Evolutionary conservation across 192 early-diverging fungal genomes (phyloP).

Genomic region (Diversispora eburnea): DNA sequence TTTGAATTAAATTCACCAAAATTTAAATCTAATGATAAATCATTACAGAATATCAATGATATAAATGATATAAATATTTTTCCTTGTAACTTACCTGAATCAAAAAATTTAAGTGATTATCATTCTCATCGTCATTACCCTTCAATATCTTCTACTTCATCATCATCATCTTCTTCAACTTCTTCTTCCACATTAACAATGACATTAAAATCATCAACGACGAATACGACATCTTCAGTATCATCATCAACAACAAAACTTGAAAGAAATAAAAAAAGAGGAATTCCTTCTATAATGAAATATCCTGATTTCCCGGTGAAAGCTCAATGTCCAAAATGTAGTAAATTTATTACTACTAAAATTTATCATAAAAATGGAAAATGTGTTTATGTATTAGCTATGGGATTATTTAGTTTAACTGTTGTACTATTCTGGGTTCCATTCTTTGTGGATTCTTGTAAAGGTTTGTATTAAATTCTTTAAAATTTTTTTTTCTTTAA

Average conservation of each 20-base stretch:
- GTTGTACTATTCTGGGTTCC: slow-evolving; percentile 26
- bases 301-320: slow-evolving; percentile 19
- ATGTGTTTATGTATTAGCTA: slow-evolving; percentile 2
- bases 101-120: no score
- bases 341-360: slow-evolving; percentile 4
- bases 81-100: no score
- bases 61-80: no score
- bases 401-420: slow-evolving; percentile 11
- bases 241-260: neutral
- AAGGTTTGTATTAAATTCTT: neutral
- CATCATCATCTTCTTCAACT: no score
- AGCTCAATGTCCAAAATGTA: slow-evolving; percentile 17
- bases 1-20: no score
- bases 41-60: no score
- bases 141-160: no score
- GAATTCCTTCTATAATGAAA: slow-evolving; percentile 1
- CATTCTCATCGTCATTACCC: no score
- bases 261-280: neutral
- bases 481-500: neutral
- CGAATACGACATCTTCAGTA: no score
- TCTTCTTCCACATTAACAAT: no score
- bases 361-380: slow-evolving; percentile 16
- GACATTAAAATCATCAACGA: no score
- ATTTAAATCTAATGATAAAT: no score
- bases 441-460: slow-evolving; percentile 9